Percentiles rank a stretch among this genome's conserved stretches.
These are phyloP conservation scores for Penicillium olsonii DNA, from an alignment of 2,329 filamentous ascomycete species.

Conservation along the genomic window DNA sequence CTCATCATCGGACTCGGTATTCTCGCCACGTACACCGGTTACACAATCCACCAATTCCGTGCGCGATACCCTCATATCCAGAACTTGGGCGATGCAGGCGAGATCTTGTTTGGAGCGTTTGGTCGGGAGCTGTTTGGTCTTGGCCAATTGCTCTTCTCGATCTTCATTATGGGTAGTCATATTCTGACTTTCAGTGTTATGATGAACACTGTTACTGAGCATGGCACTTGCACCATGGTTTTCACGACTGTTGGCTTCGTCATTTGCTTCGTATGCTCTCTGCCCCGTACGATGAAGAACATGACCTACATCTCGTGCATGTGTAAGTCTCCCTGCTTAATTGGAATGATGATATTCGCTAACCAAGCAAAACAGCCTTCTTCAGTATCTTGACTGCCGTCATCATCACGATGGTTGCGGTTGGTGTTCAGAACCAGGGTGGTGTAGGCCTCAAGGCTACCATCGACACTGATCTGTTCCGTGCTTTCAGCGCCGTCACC, in stretches of 20 bases:
- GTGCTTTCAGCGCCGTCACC: constrained; percentile 62
- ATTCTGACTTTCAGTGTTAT: constrained; percentile 69
- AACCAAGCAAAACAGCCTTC: constrained; percentile 50
- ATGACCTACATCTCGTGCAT: constrained; percentile 62
- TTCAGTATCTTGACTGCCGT: constrained; percentile 66
- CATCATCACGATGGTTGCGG: constrained; percentile 66
- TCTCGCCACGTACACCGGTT: constrained; percentile 60
- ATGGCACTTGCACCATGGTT: constrained; percentile 64
- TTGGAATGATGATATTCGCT: background rate
- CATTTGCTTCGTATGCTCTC: constrained; percentile 59
- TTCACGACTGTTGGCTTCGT: constrained; percentile 62
- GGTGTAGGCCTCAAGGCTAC: constrained; percentile 38
- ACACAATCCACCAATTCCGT: constrained; percentile 61
- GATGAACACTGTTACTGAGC: constrained; percentile 64
- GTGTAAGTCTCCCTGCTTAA: constrained; percentile 39
- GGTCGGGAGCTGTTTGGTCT: constrained; percentile 64
- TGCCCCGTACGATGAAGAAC: constrained; percentile 64
- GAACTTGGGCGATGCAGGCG: constrained; percentile 68
- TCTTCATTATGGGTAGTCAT: constrained; percentile 72
- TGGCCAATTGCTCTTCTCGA: constrained; percentile 64
- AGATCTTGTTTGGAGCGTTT: constrained; percentile 60
- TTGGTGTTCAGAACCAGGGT: constrained; percentile 55
- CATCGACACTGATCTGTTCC: constrained; percentile 49
- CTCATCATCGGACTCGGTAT: constrained; percentile 57
- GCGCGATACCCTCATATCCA: constrained; percentile 60